These are phyloP conservation scores for Xylariaceae sp. DNA, from an alignment of 2,329 filamentous ascomycete species.

Conservation along the genomic window DNA sequence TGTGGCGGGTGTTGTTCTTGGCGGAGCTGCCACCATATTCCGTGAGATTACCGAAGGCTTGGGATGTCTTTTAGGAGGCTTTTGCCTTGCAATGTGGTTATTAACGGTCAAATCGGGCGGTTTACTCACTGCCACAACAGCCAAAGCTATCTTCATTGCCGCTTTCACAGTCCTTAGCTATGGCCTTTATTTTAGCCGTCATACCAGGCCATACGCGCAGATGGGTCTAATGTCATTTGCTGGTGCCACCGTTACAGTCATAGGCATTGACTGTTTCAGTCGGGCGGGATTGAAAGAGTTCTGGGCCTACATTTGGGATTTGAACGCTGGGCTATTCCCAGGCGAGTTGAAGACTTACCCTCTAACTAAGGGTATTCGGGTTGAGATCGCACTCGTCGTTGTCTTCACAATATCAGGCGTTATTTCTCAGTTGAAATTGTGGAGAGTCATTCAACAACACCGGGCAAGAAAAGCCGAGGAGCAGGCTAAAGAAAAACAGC, in stretches of 20 bases:
- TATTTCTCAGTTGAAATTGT: slow-evolving; percentile 79
- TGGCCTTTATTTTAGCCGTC: slow-evolving; percentile 71
- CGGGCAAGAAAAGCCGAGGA: slow-evolving; percentile 51
- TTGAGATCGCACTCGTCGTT: slow-evolving; percentile 75
- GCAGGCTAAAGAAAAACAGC: slow-evolving; percentile 43
- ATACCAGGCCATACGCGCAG: slow-evolving; percentile 72
- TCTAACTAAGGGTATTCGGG: slow-evolving; percentile 77
- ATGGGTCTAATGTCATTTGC: slow-evolving; percentile 74
- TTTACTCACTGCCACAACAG: slow-evolving; percentile 57
- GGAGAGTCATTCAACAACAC: slow-evolving; percentile 70
- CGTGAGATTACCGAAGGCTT: slow-evolving; percentile 74
- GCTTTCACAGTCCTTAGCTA: slow-evolving; percentile 65
- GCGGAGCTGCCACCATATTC: slow-evolving; percentile 71
- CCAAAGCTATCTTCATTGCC: slow-evolving; percentile 71
- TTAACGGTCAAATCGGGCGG: slow-evolving; percentile 73
- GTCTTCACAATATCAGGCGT: slow-evolving; percentile 71
- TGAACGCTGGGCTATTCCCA: slow-evolving; percentile 79
- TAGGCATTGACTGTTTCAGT: slow-evolving; percentile 89
- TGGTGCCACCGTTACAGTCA: slow-evolving; percentile 71
- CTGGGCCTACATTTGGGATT: slow-evolving; percentile 84
- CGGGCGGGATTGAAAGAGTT: slow-evolving; percentile 92
- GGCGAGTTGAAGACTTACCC: slow-evolving; percentile 74
- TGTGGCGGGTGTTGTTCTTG: slow-evolving; percentile 68
- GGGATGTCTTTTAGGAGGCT: slow-evolving; percentile 83
- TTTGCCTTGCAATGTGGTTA: slow-evolving; percentile 87